Conservation (phyloP, 257 asterid genomes). For the Osmanthus fragrans region DNA sequence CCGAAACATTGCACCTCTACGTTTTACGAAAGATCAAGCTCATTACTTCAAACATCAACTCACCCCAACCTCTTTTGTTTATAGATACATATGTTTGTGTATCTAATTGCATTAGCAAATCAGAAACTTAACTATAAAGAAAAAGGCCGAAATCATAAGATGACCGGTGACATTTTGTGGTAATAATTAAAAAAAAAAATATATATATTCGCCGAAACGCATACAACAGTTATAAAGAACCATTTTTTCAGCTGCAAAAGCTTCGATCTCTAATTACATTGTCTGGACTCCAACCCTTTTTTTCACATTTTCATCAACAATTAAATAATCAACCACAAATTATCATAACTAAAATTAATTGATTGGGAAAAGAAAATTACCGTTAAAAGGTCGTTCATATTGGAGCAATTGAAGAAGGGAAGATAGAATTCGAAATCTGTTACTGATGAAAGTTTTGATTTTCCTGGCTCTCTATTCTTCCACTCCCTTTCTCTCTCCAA, state of each 20-base stretch:
- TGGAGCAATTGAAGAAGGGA: constrained; percentile 26
- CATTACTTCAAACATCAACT: constrained; percentile 19
- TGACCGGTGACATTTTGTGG: neutral
- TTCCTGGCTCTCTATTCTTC: neutral
- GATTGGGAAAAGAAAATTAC: constrained; percentile 30
- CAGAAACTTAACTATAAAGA: neutral
- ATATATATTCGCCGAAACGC: neutral
- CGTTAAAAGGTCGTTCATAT: constrained; percentile 77
- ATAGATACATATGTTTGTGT: neutral
- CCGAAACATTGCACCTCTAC: neutral
- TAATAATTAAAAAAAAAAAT: constrained; percentile 19
- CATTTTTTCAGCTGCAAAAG: constrained; percentile 32
- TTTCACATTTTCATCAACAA: constrained; percentile 7
- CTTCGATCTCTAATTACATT: constrained; percentile 19
- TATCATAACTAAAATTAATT: neutral
- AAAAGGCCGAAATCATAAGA: neutral
- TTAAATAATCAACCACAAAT: neutral
- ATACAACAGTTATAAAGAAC: neutral
- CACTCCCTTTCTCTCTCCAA: constrained; percentile 27
- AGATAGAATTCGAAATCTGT: constrained; percentile 30
- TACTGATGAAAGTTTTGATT: constrained; percentile 10
- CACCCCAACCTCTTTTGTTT: neutral
- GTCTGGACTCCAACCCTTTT: neutral
- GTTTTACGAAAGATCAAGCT: constrained; percentile 19
- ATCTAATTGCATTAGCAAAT: neutral